Evolutionary conservation across 495 filamentous ascomycete genomes (phyloP), one percentile per base, ranked within the genome.

Genomic region (Collariella sp.): DNA sequence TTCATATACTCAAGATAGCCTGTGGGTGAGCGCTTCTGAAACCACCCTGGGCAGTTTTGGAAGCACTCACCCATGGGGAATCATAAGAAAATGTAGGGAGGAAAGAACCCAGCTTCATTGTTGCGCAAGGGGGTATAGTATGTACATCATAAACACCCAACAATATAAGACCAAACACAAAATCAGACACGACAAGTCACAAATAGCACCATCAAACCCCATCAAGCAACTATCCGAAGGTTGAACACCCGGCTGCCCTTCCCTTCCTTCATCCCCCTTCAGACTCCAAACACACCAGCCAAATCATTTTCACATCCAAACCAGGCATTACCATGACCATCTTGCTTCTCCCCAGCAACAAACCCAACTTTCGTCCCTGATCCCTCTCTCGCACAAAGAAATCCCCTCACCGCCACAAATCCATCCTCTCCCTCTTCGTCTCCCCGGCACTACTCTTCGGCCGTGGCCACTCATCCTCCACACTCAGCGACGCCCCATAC

Each of bases 401-500:
- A 6, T 23, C 29, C 29, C 13, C 35, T 65, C 40, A 76, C 48
- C 73, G 66, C 73, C 73, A 76, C 46, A 76, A 56, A 62, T 76
- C 73, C 64, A 59, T 31, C 53, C 55, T 72, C 52, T 74, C 73
- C 35, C 64, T 72, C 54, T 66, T 73, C 52, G 56, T 73, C 50
- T 62, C 59, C 1, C 71, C 73, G 0, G 67, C 52, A 34, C 69
- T 72, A 51, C 68, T 75, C 43, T 40, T 60, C 13, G 74, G 74
- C 45, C 72, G 48, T 5, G 73, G 73, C 73, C 73, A 76, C 36
- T 67, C 56, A 42, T 75, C 72, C 53, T 62, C 70, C 19, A 31
- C 26, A 5, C 26, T 9, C 26, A 31, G 5, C 52, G 63, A 18
- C 16, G n/a, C 46, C 18, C 24, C 44, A 42, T 49, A 43, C 46